These are phyloP conservation scores for Wickerhamiella vanderwaltii DNA, from an alignment of 805 yeast species.

Conservation along the genomic window DNA sequence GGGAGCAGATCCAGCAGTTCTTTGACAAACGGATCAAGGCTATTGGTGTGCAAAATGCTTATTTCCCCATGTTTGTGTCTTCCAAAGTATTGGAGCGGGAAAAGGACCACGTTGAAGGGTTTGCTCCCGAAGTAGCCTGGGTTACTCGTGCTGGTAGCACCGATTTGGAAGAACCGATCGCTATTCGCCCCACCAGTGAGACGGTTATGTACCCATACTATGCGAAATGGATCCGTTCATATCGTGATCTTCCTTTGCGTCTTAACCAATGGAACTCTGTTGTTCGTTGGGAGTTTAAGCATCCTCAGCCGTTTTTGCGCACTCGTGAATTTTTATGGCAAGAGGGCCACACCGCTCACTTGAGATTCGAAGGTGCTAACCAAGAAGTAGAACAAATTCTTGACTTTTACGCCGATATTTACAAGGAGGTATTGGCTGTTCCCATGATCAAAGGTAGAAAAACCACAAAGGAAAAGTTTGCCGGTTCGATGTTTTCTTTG, in stretches of 20 bases:
- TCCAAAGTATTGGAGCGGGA: conserved; percentile 87
- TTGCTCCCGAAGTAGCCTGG: conserved; percentile 99
- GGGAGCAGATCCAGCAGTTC: conserved; percentile 90
- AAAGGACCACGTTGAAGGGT: conserved; percentile 97
- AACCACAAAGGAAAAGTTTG: conserved; percentile 96
- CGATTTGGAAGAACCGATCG: conserved; percentile 95
- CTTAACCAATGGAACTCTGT: conserved; percentile 99
- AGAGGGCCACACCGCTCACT: conserved; percentile 98
- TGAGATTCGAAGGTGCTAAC: conserved; percentile 69
- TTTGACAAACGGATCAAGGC: conserved; percentile 71
- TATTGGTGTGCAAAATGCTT: conserved; percentile 86
- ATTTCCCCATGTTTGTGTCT: conserved; percentile 98
- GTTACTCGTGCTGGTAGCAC: conserved; percentile 92
- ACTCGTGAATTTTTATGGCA: conserved; percentile 99
- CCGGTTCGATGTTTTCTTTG: conserved; percentile 94
- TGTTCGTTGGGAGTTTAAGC: conserved; percentile 99
- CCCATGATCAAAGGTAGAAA: conserved; percentile 92
- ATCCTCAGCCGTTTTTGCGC: conserved; percentile 97
- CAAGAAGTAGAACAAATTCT: conserved; percentile 77
- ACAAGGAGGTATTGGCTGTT: conserved; percentile 88
- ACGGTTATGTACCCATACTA: conserved; percentile 99
- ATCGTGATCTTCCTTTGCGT: conserved; percentile 92
- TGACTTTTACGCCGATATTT: conserved; percentile 72
- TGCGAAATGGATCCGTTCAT: conserved; percentile 97
- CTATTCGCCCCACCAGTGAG: conserved; percentile 98